Base-by-base conservation (phyloP, 2,329 filamentous ascomycete species). In the Fusarium nelsonii region DNA sequence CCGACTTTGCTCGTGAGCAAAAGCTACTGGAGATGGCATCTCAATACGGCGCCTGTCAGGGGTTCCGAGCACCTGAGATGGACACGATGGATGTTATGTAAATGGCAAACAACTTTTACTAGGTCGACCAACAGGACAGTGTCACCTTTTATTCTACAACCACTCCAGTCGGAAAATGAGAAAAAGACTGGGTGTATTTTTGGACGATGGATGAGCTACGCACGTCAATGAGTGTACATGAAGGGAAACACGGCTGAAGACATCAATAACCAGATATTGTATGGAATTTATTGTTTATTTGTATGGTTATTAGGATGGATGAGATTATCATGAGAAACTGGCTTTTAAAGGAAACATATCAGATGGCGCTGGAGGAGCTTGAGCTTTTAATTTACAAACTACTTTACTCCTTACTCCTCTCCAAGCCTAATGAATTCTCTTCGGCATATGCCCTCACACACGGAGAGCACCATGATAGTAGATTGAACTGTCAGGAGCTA, bases 11-110 rank as follows among this genome's bases (percentile, higher is more conserved):
- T 58, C 79, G 80, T 57, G 84, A 85, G 73, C 83, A 86, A 76
- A 79, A 83, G 76, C 76, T 86, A 76, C 78, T 84, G 78, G 76
- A 85, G 30, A 91, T 92, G 89, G 90, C 91, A 74, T 84, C 90
- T 68, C 88, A 90, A 76, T 92, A 92, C 70, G 90, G 90, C 0
- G 84, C 86, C 23, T 88, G 85, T 70, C 85, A 88, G 72, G 84
- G 87, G 64, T 77, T 76, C 39, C 75, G 78, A 14, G 73, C 70
- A 16, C 80, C 81, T 40, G 83, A 85, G 60, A 80, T 82, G 63
- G 85, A 86, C 60, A 80, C 83, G 34, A 84, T 85, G 82, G 81
- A 84, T 68, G 76, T 80, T 32, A 78, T 82, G 78, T 82, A 80
- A 76, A 62, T 62, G 65, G 39, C 4, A 12, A 34, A 46, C 28